Evolutionary conservation across 306 rosid species (phyloP).

Genomic region (Phaseolus lunatus): DNA sequence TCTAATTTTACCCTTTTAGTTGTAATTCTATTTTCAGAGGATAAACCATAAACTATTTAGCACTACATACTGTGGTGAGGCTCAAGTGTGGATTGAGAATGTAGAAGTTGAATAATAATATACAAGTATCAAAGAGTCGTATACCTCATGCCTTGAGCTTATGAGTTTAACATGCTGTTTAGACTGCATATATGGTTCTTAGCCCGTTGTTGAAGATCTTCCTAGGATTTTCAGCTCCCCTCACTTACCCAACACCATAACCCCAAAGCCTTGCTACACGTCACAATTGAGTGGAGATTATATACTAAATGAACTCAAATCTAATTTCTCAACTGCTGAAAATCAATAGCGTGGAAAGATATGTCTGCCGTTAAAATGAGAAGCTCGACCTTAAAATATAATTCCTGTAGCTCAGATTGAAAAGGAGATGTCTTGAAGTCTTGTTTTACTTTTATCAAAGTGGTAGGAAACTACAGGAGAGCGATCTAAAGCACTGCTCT

Average conservation of each 20-base stretch:
- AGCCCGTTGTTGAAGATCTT: not conserved
- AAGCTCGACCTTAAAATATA: not conserved
- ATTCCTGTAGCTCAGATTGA: conserved; percentile 7
- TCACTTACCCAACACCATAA: not conserved
- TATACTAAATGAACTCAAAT: conserved; percentile 17
- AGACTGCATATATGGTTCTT: not conserved
- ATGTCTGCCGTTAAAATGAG: not conserved
- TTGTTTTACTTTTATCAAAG: conserved; percentile 27
- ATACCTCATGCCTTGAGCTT: not conserved
- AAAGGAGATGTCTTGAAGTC: not conserved
- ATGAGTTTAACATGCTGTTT: not conserved
- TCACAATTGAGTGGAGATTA: conserved; percentile 32
- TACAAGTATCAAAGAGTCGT: not conserved
- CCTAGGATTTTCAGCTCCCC: not conserved
- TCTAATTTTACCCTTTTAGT: not conserved
- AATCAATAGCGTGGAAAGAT: not conserved
- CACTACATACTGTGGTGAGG: not conserved
- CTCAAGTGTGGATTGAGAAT: not conserved
- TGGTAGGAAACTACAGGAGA: conserved; percentile 19
- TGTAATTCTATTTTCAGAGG: not conserved
- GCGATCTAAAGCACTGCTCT: conserved; percentile 4
- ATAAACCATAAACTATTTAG: not conserved
- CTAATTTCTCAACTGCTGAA: not conserved
- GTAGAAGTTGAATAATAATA: not conserved
- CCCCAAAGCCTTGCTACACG: conserved; percentile 20